Conservation (phyloP, 1,139 yeast genomes). For the Meyerozyma guilliermondii region DNA sequence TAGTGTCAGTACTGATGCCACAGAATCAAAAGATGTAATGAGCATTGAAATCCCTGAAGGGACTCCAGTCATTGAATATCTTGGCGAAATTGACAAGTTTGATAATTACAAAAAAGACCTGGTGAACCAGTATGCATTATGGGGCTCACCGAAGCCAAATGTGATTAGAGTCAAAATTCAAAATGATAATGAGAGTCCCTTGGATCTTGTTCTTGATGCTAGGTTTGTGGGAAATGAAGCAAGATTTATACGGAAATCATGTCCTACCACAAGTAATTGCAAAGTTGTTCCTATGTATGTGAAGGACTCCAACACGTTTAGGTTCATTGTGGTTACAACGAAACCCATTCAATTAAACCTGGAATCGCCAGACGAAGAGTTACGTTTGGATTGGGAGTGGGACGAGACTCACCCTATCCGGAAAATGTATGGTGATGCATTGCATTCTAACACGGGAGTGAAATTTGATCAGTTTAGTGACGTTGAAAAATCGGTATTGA, state of each 20-base stretch:
- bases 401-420: slow-evolving; percentile 71
- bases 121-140: slow-evolving; percentile 70
- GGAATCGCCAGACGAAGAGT: slow-evolving; percentile 43
- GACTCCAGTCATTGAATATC: slow-evolving; percentile 55
- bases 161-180: slow-evolving; percentile 47
- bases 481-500: slow-evolving; percentile 47
- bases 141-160: slow-evolving; percentile 83
- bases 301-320: slow-evolving; percentile 39
- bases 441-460: slow-evolving; percentile 17
- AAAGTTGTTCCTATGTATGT: slow-evolving; percentile 51
- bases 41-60: slow-evolving; percentile 33
- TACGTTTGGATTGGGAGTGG: slow-evolving; percentile 87
- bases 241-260: slow-evolving; percentile 71
- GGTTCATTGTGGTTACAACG: slow-evolving; percentile 55
- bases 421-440: slow-evolving; percentile 32
- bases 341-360: slow-evolving; percentile 40
- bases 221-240: slow-evolving; percentile 74
- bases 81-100: slow-evolving; percentile 70
- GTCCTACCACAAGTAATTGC: slow-evolving; percentile 64
- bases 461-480: slow-evolving; percentile 48
- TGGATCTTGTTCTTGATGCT: slow-evolving; percentile 69
- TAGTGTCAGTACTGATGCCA: slow-evolving; percentile 6
- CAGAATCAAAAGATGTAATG: background rate
- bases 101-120: slow-evolving; percentile 58
- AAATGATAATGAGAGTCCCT: slow-evolving; percentile 5